Base-by-base conservation (phyloP, 352 stramenopile species). In the Phytophthora sansomeana region DNA sequence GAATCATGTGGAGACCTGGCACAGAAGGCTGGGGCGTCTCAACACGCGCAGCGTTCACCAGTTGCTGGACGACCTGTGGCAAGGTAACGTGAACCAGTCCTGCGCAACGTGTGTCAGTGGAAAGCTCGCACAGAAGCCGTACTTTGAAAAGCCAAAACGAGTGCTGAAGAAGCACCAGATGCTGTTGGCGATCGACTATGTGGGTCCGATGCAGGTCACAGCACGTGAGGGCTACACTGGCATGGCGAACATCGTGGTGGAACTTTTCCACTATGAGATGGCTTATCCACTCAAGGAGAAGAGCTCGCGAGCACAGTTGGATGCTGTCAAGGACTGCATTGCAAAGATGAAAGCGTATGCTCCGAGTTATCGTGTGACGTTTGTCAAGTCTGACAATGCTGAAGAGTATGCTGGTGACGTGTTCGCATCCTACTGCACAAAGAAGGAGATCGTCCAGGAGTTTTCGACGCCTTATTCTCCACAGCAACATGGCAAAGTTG, bases 401-500 rank as follows among this genome's bases (percentile, higher is more conserved):
- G 52, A 43, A 9, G 51, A 56, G 36, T 69, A 63, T 8, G 43
- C 36, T 4, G 52, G 42, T 3, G 60, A 21, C 13, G 50, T 49
- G 11, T 51, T 69, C 21, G 52, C 61, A 1, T 32, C 54, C 7
- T 63, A 52, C 28, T 63, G 61, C 51, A 61, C 55, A 10, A 26
- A 63, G 26, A 58, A 63, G 24, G 19, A 50, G 32, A 55, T 56
- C 36, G 29, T 14, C 5, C 28, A 69, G n/a, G 19, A 58, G 19
- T 63, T 69, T 28, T 57, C 26, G 16, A 54, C 35, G 8, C 43
- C 50, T 6, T 56, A 68, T 38, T 11, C 29, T 24, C 29, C 43
- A 1, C 49, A 68, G 21, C 60, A 68, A 57, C 55, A 39, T 28
- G 49, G 42, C 16, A 56, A 62, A 16, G 46, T 68, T 4, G 41